Conservation (phyloP, 1,284 basidiomycete genomes). For the Moniliophthora roreri region DNA sequence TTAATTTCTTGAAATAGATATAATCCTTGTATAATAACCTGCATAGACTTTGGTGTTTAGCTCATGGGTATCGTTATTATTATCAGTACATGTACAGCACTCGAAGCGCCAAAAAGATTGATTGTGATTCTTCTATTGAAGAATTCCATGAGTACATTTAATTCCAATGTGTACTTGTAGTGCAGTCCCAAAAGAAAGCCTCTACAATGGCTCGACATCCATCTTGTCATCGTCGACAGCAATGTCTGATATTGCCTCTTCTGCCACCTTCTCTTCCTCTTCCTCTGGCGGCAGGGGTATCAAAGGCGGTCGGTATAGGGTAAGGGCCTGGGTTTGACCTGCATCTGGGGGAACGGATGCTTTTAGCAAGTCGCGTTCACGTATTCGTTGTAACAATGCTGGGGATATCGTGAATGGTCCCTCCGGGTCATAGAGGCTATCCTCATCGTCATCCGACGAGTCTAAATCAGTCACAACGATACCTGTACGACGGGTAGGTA, state of each 20-base stretch:
- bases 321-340: conserved; percentile 47
- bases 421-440: conserved; percentile 28
- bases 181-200: too few species aligned
- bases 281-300: conserved; percentile 21
- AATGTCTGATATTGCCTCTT: background rate
- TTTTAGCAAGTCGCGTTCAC: conserved; percentile 22
- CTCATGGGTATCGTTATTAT: too few species aligned
- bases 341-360: conserved; percentile 20
- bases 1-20: conserved; percentile 36
- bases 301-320: conserved; percentile 53
- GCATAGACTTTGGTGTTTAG: too few species aligned
- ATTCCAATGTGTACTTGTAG: too few species aligned
- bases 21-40: background rate
- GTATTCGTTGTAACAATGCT: conserved; percentile 47
- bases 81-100: too few species aligned
- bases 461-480: conserved; percentile 66
- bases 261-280: conserved; percentile 17
- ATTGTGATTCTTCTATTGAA: too few species aligned
- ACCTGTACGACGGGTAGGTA: conserved; percentile 32
- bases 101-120: too few species aligned
- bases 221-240: conserved; percentile 43
- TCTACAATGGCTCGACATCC: conserved; percentile 48
- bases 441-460: conserved; percentile 40
- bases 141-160: too few species aligned
- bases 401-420: conserved; percentile 40